phyloP scores from a whole-genome alignment of 2,329 filamentous ascomycete genomes.

The Verruconis gallopava region DNA sequence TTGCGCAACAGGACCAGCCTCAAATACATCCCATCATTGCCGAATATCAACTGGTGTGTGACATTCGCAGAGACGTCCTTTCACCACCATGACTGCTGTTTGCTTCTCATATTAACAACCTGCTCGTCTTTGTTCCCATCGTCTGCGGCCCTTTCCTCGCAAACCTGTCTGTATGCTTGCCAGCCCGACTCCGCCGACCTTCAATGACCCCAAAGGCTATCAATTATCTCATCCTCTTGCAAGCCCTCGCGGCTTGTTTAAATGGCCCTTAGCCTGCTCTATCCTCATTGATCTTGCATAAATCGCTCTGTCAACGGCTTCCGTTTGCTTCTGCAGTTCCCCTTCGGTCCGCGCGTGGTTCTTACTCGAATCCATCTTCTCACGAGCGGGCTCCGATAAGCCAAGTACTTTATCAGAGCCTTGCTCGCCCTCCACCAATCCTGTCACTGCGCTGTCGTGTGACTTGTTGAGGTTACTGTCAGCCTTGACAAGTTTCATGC shows the following conservation, averaged over 20 bases:
- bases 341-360: not conserved
- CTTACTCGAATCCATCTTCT: conserved; percentile 3
- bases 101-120: too few relatives aligned
- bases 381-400: conserved; percentile 4
- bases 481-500: conserved; percentile 3
- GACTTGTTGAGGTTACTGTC: conserved; percentile 3
- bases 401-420: not conserved
- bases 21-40: conserved; percentile 1
- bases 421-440: conserved; percentile 5
- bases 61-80: not conserved
- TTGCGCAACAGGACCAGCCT: not conserved
- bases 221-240: conserved; percentile 29
- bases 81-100: too few relatives aligned
- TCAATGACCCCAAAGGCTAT: conserved; percentile 31
- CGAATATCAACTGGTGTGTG: not conserved
- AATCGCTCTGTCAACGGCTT: not conserved
- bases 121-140: too few relatives aligned
- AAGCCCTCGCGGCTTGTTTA: conserved; percentile 11
- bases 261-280: conserved; percentile 1
- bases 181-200: conserved; percentile 8
- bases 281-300: not conserved
- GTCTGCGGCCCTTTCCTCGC: too few relatives aligned
- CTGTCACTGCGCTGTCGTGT: conserved; percentile 3
- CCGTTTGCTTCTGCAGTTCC: not conserved
- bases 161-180: too few relatives aligned